Base-by-base conservation (phyloP, 176 grass and related monocot species). In the Rhipidocladum racemiflorum region DNA sequence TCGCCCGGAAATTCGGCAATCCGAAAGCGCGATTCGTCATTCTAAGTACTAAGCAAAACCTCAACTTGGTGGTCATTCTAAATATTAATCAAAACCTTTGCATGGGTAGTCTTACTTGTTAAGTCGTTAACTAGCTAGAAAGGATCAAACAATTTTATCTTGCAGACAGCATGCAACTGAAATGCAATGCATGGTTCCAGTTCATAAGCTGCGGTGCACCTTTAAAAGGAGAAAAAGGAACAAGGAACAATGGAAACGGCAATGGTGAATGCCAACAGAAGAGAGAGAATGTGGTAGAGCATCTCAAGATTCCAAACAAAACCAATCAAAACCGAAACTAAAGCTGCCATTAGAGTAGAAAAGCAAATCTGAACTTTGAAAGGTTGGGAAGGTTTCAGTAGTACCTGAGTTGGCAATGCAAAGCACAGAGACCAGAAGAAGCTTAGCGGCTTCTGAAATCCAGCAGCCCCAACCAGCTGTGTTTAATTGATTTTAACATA, bases 401-500 rank as follows among this genome's bases (percentile, higher is more conserved):
- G 76, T 86, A 90, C 83, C 88, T 82, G 73, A 36, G 72, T 38
- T 18, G 72, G 65, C 74, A 32, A n/a, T 30, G 48, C 65, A 70
- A 55, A 66, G n/a, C 45, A 35, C 69, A 28, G 57, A 74, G 4
- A 27, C 21, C 24, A 32, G 23, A 54, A 75, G 70, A 48, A 86
- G 88, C 49, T 72, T 56, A 39, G 44, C 62, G 23, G 63, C 15
- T 16, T 62, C 20, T 12, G 77, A 67, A 36, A 57, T 3, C 46
- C 57, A 39, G 34, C 87, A 73, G 74, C 83, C 27, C 21, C n/a
- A 32, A 53, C 28, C 42, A 56, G 65, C 75, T 24, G 81, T 42
- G 75, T 67, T 54, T 23, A 38, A 32, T 54, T 21, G 6, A 20
- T 70, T 42, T 64, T 76, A 7, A 70, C 53, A 70, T 81, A 46